These are phyloP conservation scores for Calamus simplicifolius DNA, from an alignment of 176 grass and related monocot species.

Conservation along the genomic window DNA sequence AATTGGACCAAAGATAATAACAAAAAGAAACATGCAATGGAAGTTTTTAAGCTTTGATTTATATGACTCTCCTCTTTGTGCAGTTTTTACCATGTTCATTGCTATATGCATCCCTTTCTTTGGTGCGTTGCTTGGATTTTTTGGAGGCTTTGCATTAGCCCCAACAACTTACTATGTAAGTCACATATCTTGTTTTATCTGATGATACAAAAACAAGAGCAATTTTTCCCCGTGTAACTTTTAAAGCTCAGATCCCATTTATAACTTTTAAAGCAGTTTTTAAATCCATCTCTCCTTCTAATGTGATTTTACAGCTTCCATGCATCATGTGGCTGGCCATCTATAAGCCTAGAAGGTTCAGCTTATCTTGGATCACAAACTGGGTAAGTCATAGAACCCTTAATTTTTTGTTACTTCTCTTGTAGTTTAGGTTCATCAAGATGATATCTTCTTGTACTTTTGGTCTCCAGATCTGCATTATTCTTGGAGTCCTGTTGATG, in stretches of 20 bases:
- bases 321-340: slow-evolving; percentile 5
- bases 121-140: slow-evolving; percentile 44
- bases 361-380: slow-evolving; percentile 7
- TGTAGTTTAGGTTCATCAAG: not conserved
- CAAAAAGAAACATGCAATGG: no score
- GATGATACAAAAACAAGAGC: no score
- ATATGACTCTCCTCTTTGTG: not conserved
- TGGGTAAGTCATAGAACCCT: not conserved
- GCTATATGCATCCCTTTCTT: slow-evolving; percentile 43
- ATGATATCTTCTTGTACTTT: not conserved
- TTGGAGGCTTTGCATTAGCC: slow-evolving; percentile 40
- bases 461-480: slow-evolving; percentile 1
- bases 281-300: no score
- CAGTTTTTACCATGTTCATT: slow-evolving; percentile 34
- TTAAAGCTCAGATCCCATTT: no score
- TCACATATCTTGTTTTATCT: not conserved
- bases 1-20: no score
- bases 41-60: no score
- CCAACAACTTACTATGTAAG: slow-evolving; percentile 58
- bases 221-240: not conserved
- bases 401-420: not conserved
- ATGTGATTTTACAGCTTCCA: slow-evolving; percentile 1
- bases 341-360: slow-evolving; percentile 1
- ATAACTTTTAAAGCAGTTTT: no score
- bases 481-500: not conserved